These are phyloP conservation scores for Westerdykella sp. DNA, from an alignment of 2,329 filamentous ascomycete genomes.

Conservation along the genomic window DNA sequence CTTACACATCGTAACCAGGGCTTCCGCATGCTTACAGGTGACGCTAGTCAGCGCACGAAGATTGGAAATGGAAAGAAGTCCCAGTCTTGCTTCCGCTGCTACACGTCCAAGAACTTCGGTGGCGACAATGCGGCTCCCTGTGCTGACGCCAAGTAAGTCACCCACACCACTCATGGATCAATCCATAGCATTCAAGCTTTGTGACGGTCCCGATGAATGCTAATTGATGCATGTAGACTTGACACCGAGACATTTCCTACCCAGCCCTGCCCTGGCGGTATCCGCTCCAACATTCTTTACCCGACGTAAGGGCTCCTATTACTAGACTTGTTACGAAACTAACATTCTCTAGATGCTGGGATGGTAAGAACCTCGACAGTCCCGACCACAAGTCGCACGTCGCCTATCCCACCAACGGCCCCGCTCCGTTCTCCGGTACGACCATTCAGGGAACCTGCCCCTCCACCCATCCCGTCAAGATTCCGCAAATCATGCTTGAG, in stretches of 20 bases:
- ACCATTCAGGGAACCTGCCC: conserved; percentile 35
- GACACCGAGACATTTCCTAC: conserved; percentile 35
- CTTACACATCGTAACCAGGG: conserved; percentile 22
- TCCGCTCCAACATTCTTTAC: conserved; percentile 42
- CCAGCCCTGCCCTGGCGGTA: conserved; percentile 37
- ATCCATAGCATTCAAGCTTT: no score
- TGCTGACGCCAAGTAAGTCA: conserved; percentile 2
- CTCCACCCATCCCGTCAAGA: conserved; percentile 40
- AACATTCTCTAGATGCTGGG: conserved; percentile 29
- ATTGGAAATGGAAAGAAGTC: conserved; percentile 13
- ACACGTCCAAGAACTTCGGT: conserved; percentile 39
- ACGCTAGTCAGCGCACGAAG: conserved; percentile 24
- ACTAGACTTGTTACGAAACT: neutral
- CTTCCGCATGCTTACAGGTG: conserved; percentile 45
- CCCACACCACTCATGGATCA: neutral
- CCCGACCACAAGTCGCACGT: conserved; percentile 50
- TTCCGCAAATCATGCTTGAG: conserved; percentile 44
- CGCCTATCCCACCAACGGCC: conserved; percentile 36
- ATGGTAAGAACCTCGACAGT: conserved; percentile 44
- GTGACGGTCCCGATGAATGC: no score
- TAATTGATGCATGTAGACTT: neutral
- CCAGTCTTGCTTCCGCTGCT: conserved; percentile 45
- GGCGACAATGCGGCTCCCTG: conserved; percentile 25
- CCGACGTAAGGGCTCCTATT: conserved; percentile 26
- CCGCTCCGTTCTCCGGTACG: conserved; percentile 18